Percentiles rank a stretch among this genome's conserved stretches.
Conservation (phyloP, 805 yeast genomes). For the Yarrowia keelungensis region DNA sequence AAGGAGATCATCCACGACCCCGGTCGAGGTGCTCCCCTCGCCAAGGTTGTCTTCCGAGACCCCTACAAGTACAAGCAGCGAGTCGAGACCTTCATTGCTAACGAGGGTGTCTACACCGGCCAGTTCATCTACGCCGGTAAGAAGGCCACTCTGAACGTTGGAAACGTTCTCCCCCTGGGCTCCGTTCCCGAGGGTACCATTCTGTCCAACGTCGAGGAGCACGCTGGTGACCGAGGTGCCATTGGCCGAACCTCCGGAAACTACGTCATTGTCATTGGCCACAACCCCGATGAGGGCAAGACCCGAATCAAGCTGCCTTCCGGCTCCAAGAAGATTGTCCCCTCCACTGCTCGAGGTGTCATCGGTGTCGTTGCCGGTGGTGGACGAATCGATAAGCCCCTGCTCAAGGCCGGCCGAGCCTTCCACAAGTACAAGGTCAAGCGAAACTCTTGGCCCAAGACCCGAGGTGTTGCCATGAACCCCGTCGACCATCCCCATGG, state of each 20-base stretch:
- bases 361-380: constrained; percentile 99
- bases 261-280: constrained; percentile 98
- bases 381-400: constrained; percentile 99
- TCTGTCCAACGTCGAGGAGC: constrained; percentile 97
- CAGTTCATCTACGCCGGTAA: constrained; percentile 99
- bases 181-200: constrained; percentile 99
- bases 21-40: constrained; percentile 99
- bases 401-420: constrained; percentile 99
- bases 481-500: constrained; percentile 99
- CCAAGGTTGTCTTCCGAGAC: constrained; percentile 98
- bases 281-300: constrained; percentile 98
- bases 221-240: constrained; percentile 99
- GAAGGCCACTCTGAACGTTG: constrained; percentile 91
- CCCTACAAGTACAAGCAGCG: constrained; percentile 98
- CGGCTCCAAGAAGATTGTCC: constrained; percentile 96
- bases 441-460: constrained; percentile 99
- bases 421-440: constrained; percentile 99
- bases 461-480: constrained; percentile 99
- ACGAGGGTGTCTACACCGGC: constrained; percentile 99
- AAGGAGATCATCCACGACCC: constrained; percentile 99
- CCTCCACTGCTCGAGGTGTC: constrained; percentile 98
- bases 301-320: constrained; percentile 99
- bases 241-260: constrained; percentile 99
- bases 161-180: constrained; percentile 97
- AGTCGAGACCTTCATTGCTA: constrained; percentile 98